These are phyloP conservation scores for Eimeria brunetti DNA, from an alignment of 169 alveolate genomes.

Conservation along the genomic window DNA sequence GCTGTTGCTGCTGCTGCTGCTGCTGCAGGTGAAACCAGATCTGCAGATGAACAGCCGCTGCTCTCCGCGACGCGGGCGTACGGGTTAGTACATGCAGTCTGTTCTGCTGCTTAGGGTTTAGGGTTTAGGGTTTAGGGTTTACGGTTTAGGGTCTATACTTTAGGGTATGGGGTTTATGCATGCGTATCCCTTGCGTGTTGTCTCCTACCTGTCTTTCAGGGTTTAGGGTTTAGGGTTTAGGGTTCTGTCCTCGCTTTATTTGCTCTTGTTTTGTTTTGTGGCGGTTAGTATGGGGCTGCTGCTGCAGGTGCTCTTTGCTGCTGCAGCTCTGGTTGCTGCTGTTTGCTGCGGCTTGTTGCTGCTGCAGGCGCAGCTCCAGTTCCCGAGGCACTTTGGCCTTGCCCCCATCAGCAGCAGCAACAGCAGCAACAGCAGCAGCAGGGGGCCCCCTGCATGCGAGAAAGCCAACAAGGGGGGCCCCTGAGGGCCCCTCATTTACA, in stretches of 20 bases:
- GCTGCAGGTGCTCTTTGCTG: not conserved
- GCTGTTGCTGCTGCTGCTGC: not conserved
- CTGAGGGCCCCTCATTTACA: slow-evolving; percentile 19
- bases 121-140: not conserved
- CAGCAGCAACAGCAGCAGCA: not conserved
- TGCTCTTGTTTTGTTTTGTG: not conserved
- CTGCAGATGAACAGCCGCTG: not conserved
- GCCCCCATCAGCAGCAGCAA: not conserved
- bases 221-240: not conserved
- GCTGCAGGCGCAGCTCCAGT: slow-evolving; percentile 28
- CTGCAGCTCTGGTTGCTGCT: not conserved
- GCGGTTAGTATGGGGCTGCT: not conserved
- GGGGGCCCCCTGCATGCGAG: not conserved
- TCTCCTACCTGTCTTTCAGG: too few species aligned
- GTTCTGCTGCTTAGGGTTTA: not conserved
- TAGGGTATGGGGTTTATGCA: too few species aligned
- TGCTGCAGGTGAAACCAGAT: not conserved
- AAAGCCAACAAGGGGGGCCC: not conserved
- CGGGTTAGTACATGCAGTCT: not conserved
- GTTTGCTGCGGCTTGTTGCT: not conserved
- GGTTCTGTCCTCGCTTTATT: not conserved
- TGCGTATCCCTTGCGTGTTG: too few species aligned
- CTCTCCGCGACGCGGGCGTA: slow-evolving; percentile 22
- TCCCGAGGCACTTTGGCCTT: not conserved
- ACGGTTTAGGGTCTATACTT: not conserved